A percentile compares a stretch with the other conserved stretches of the same genome.
Evolutionary conservation across 2,329 filamentous ascomycete genomes (phyloP).

Genomic region (Grosmannia clavigera): DNA sequence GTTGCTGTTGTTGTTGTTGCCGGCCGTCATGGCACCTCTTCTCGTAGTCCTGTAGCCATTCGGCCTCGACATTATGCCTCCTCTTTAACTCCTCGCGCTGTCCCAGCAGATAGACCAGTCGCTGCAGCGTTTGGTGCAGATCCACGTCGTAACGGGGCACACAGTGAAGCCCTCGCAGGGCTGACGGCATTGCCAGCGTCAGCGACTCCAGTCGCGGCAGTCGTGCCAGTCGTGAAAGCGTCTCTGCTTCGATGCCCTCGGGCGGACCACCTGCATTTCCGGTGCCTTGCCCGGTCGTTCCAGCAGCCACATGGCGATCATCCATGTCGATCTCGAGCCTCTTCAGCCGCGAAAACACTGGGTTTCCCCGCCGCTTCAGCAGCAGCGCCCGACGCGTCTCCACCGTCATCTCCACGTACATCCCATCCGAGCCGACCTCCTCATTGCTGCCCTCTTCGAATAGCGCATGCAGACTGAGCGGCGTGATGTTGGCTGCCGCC

Average conservation of each 20-base stretch:
- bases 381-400: neutral
- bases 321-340: conserved; percentile 37
- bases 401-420: neutral
- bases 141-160: conserved; percentile 5
- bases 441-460: neutral
- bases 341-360: conserved; percentile 25
- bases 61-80: neutral
- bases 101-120: neutral
- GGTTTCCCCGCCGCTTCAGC: neutral
- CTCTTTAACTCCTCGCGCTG: neutral
- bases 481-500: neutral
- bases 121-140: conserved; percentile 3
- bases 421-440: neutral
- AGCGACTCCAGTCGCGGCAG: conserved; percentile 29
- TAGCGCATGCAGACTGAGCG: neutral
- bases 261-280: neutral
- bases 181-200: conserved; percentile 28
- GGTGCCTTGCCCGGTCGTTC: conserved; percentile 3
- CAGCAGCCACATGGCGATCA: conserved; percentile 15
- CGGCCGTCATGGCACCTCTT: neutral
- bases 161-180: neutral
- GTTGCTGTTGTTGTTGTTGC: too few species aligned
- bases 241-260: conserved; percentile 15
- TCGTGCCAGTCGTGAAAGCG: conserved; percentile 24
- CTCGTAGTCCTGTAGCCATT: neutral